Evolutionary conservation across 2,329 filamentous ascomycete genomes (phyloP).

Genomic region (Arachnomyces sp.): DNA sequence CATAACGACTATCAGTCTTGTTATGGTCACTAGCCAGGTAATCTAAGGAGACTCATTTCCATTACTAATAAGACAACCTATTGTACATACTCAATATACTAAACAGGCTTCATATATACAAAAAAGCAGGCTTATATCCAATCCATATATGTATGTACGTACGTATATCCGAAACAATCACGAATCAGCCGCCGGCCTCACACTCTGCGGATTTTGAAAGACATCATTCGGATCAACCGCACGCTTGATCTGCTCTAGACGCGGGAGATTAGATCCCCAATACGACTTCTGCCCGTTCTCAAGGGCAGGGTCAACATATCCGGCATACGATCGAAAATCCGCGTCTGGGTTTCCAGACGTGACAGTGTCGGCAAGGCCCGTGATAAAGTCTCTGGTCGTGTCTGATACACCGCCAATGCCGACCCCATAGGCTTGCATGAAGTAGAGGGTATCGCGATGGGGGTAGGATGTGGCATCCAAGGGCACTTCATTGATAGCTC

Average conservation of each 20-base stretch:
- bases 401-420: conserved; percentile 38
- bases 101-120: too few species aligned
- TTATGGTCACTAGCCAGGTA: too few species aligned
- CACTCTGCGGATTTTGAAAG: conserved; percentile 53
- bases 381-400: conserved; percentile 44
- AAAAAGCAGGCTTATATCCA: too few species aligned
- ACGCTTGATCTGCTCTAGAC: conserved; percentile 43
- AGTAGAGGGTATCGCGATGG: conserved; percentile 57
- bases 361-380: conserved; percentile 39
- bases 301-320: conserved; percentile 52
- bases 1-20: too few species aligned
- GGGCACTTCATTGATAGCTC: conserved; percentile 50
- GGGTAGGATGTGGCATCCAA: conserved; percentile 52
- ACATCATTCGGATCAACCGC: conserved; percentile 46
- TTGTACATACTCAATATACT: too few species aligned
- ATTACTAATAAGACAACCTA: too few species aligned
- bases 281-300: conserved; percentile 42
- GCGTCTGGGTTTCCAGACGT: conserved; percentile 26
- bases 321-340: conserved; percentile 48
- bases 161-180: too few species aligned
- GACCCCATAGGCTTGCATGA: conserved; percentile 54
- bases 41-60: too few species aligned
- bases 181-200: conserved; percentile 6
- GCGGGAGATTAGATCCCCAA: conserved; percentile 46
- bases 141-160: too few species aligned